phyloP scores from a whole-genome alignment of 805 yeast species.

The Clavispora santaluciae region DNA sequence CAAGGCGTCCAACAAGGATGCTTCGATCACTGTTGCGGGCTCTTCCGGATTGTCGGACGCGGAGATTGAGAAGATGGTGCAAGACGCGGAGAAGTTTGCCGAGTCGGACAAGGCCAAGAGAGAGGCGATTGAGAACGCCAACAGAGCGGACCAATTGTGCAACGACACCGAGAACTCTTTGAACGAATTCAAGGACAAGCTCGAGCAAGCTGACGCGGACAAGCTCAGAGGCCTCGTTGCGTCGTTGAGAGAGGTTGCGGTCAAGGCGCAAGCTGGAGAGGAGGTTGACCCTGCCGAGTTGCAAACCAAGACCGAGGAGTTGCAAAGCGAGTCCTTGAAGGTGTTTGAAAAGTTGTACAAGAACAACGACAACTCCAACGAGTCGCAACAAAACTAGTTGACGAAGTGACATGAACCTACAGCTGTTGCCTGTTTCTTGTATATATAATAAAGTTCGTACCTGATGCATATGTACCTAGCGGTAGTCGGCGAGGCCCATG shows the following conservation, averaged over 20 bases:
- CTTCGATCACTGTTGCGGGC: conserved; percentile 94
- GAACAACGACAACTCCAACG: conserved; percentile 18
- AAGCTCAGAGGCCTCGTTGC: conserved; percentile 30
- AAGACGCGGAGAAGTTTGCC: conserved; percentile 84
- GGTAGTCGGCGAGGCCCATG: not conserved
- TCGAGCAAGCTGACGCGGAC: conserved; percentile 43
- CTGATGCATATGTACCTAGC: no score
- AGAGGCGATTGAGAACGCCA: conserved; percentile 78
- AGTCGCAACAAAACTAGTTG: conserved; percentile 24
- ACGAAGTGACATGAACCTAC: not conserved
- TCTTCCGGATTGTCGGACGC: conserved; percentile 87
- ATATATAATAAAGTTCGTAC: conserved; percentile 8
- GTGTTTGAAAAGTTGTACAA: conserved; percentile 62
- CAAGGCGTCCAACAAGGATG: conserved; percentile 89
- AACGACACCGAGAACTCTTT: conserved; percentile 46
- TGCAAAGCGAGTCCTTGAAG: conserved; percentile 71
- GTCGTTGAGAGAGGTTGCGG: conserved; percentile 52
- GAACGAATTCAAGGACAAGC: conserved; percentile 44
- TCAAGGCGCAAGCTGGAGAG: conserved; percentile 59
- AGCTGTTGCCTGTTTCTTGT: conserved; percentile 10
- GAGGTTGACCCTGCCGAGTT: conserved; percentile 59
- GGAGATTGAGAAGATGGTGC: conserved; percentile 88
- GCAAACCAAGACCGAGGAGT: conserved; percentile 69
- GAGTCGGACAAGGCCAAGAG: conserved; percentile 84
- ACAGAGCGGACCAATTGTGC: conserved; percentile 77